Conservation (phyloP, 2,329 filamentous ascomycete species). For the Pyrenophora graminea region DNA sequence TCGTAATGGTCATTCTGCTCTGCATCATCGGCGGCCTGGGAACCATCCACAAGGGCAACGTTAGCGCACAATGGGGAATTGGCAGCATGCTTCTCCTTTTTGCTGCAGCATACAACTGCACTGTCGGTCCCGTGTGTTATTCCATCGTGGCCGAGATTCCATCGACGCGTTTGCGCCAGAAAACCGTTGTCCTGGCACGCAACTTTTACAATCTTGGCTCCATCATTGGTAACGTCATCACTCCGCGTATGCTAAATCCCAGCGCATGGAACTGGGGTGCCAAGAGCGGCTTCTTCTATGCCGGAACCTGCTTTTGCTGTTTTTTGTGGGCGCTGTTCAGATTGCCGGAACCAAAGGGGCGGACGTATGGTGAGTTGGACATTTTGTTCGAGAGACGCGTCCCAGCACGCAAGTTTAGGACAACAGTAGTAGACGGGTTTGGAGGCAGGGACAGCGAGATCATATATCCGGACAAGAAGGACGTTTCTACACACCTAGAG, state of each 20-base stretch:
- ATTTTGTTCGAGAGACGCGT: constrained; percentile 70
- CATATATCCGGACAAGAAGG: constrained; percentile 32
- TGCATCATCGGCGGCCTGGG: constrained; percentile 82
- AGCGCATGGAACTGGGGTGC: constrained; percentile 67
- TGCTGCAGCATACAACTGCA: constrained; percentile 78
- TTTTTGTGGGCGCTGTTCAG: constrained; percentile 80
- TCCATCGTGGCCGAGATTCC: constrained; percentile 85
- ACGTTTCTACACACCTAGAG: constrained; percentile 31
- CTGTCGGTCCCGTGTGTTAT: constrained; percentile 87
- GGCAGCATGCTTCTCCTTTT: constrained; percentile 43
- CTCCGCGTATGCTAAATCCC: constrained; percentile 44
- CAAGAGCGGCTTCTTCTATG: constrained; percentile 86
- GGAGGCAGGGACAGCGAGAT: constrained; percentile 23
- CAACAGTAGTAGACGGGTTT: constrained; percentile 34
- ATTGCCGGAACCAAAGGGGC: constrained; percentile 76
- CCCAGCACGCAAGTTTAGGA: constrained; percentile 37
- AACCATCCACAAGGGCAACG: constrained; percentile 50
- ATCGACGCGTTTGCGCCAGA: constrained; percentile 81
- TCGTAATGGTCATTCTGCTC: constrained; percentile 62
- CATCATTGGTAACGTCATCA: constrained; percentile 68
- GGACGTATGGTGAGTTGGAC: constrained; percentile 84
- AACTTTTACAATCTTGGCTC: constrained; percentile 76
- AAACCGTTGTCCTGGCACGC: constrained; percentile 84
- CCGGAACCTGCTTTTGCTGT: constrained; percentile 75
- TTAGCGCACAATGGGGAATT: constrained; percentile 53